Evolutionary conservation across 2,329 filamentous ascomycete genomes (phyloP), one percentile per base, ranked within the genome.

Genomic region (Colletotrichum sojae): DNA sequence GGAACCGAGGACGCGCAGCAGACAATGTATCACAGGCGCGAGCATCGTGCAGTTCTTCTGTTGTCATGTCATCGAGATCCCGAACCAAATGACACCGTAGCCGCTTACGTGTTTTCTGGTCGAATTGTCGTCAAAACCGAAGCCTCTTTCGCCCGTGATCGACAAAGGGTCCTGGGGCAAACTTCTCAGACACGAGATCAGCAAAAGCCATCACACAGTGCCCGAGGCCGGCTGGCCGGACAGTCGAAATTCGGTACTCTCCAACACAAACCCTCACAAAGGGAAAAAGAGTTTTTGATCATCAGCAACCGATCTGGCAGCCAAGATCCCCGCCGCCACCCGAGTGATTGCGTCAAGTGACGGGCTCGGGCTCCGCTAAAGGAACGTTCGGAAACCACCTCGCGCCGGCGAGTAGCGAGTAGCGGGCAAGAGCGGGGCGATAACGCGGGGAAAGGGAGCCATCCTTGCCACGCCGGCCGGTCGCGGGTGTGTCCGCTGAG

Each of bases 81-180:
- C 45, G 45, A 18, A n/a, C 3, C 45, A 48, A 20, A 20, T 3
- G 45, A 22, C 9, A n/a, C n/a, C 10, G 10, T 10, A 15, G 13
- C 57, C 57, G 36, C 57, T 43, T 52, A 43, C 57, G 46, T 51
- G 40, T 43, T 18, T 6, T 20, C 13, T 39, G 40, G 13, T 43
- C 15, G 16, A 15, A 6, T 43, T 43, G 40, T 22, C 6, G 18
- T 25, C 18, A 52, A 18, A 25, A 25, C 18, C 6, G n/a, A 9
- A 13, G 25, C 2, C 9, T 31, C 13, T 3, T 22, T 15, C n/a
- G 25, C 45, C 8, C 27, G 16, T 25, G 51, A 56, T 56, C 22
- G 57, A 51, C 58, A 56, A 67, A 67, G 51, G 40, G 51, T 67
- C 31, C 27, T 54, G 56, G 20, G 49, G 56, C 56, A 22, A 61